phyloP scores from a whole-genome alignment of 1,284 basidiomycete species.

The Ceratobasidium theobromae region DNA sequence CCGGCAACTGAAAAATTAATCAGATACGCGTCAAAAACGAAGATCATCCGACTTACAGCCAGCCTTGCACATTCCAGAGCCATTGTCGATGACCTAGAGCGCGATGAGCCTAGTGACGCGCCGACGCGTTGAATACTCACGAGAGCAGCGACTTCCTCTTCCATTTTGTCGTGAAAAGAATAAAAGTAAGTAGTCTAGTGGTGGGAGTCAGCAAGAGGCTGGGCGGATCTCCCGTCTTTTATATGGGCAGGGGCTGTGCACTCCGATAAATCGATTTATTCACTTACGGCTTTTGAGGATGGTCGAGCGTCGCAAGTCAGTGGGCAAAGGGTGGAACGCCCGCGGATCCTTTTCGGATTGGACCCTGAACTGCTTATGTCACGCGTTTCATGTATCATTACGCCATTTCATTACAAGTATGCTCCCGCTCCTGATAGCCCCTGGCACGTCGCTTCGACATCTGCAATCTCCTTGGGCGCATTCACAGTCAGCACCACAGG shows the following conservation, averaged over 20 bases:
- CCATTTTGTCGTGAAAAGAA: constrained; percentile 35
- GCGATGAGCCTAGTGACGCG: not conserved
- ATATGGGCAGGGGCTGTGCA: constrained; percentile 3
- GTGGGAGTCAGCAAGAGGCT: not conserved
- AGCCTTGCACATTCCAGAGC: constrained; percentile 62
- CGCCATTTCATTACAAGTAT: constrained; percentile 44
- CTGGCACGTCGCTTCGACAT: constrained; percentile 86
- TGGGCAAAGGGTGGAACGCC: constrained; percentile 27
- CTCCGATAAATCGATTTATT: constrained; percentile 3
- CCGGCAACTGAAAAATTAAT: constrained; percentile 33
- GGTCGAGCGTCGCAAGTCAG: constrained; percentile 21
- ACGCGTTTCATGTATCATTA: constrained; percentile 4
- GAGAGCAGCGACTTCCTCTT: constrained; percentile 40
- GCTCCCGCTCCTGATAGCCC: constrained; percentile 68
- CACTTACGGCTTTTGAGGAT: constrained; percentile 5
- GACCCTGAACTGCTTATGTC: constrained; percentile 2
- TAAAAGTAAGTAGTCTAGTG: not conserved
- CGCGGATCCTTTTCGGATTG: constrained; percentile 18
- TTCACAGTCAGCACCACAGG: constrained; percentile 70
- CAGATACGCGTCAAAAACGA: not conserved
- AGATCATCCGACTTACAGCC: constrained; percentile 42
- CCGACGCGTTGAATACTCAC: constrained; percentile 36
- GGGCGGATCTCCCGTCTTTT: not conserved
- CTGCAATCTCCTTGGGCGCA: constrained; percentile 88
- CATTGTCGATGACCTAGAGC: constrained; percentile 51